These are phyloP conservation scores for Lodderomyces orthopsilosis DNA, from an alignment of 1,139 yeast genomes.

Conservation along the genomic window DNA sequence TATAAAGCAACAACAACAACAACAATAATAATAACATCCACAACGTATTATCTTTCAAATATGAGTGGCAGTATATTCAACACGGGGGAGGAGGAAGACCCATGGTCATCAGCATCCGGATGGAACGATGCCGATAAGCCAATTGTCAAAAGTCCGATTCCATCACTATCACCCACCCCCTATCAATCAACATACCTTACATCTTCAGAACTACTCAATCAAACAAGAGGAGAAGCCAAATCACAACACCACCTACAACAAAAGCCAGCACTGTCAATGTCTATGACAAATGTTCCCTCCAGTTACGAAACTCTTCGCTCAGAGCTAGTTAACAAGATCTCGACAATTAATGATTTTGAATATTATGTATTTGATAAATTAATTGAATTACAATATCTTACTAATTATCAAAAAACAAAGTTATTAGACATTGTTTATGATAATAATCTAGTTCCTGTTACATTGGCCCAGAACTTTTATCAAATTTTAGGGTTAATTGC, in stretches of 20 bases:
- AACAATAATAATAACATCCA: neutral
- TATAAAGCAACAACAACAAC: neutral
- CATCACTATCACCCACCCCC: neutral
- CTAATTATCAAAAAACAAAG: conserved; percentile 32
- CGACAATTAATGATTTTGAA: conserved; percentile 33
- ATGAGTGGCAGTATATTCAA: conserved; percentile 6
- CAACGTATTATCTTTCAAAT: neutral
- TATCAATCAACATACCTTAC: conserved; percentile 19
- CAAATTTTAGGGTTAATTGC: conserved; percentile 41
- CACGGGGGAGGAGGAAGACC: conserved; percentile 27
- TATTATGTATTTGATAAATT: conserved; percentile 26
- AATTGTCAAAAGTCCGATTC: neutral
- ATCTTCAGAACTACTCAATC: conserved; percentile 25
- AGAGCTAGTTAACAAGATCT: conserved; percentile 19
- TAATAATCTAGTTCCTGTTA: conserved; percentile 34
- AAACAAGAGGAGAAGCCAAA: neutral
- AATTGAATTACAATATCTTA: conserved; percentile 25
- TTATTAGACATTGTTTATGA: conserved; percentile 39
- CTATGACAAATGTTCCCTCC: conserved; percentile 22
- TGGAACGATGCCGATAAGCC: conserved; percentile 25
- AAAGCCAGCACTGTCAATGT: conserved; percentile 5
- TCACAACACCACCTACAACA: conserved; percentile 2
- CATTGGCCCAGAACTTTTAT: conserved; percentile 27
- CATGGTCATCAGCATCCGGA: conserved; percentile 37
- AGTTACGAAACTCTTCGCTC: conserved; percentile 24